phyloP scores from a whole-genome alignment of 1,284 basidiomycete genomes.

The Mixia osmundae region DNA sequence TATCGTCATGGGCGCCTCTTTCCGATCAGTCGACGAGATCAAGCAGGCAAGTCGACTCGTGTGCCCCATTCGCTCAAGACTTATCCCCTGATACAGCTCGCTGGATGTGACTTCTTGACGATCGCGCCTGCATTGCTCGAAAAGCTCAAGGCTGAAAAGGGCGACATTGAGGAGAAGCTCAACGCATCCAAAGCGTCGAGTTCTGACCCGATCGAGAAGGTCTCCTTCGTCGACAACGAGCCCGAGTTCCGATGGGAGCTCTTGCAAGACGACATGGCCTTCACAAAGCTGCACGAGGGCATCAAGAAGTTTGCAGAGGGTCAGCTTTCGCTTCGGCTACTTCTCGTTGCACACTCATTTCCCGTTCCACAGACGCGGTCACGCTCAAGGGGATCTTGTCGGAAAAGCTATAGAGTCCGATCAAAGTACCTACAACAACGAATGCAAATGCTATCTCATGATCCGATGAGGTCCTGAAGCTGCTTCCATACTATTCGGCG shows the following conservation, averaged over 20 bases:
- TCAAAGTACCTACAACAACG: no score
- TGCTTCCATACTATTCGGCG: no score
- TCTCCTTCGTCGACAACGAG: conserved; percentile 75
- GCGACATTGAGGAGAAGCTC: conserved; percentile 62
- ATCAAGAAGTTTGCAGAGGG: conserved; percentile 28
- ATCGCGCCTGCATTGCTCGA: conserved; percentile 78
- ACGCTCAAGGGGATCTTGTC: conserved; percentile 64
- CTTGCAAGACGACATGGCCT: conserved; percentile 74
- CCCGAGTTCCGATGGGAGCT: conserved; percentile 84
- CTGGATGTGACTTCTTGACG: conserved; percentile 90
- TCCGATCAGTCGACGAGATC: conserved; percentile 52
- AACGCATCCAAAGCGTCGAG: conserved; percentile 36
- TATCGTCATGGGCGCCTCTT: conserved; percentile 98
- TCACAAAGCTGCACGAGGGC: conserved; percentile 85
- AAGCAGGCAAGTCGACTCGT: not conserved
- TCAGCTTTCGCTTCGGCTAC: not conserved
- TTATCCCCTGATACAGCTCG: conserved; percentile 82
- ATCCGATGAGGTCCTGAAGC: no score
- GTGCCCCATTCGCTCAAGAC: conserved; percentile 17
- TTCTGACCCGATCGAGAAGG: conserved; percentile 46
- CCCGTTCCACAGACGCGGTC: conserved; percentile 38
- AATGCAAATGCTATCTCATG: no score
- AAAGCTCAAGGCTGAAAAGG: conserved; percentile 62
- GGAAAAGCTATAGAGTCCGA: conserved; percentile 37
- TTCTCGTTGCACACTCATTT: not conserved